Evolutionary conservation across 2,329 filamentous ascomycete genomes (phyloP).

Genomic region (Mollisia scopiformis): DNA sequence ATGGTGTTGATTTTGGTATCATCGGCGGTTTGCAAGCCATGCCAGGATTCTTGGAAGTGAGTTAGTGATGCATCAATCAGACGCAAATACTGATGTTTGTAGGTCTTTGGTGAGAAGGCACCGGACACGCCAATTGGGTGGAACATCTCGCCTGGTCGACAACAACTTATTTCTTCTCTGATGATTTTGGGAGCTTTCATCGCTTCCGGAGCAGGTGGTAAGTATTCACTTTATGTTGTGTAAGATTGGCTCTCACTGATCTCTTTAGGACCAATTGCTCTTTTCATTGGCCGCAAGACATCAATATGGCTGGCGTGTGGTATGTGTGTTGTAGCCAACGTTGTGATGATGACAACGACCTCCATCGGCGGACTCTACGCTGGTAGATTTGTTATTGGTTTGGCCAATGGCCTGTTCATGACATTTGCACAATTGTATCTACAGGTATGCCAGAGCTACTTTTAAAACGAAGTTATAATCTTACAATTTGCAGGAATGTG

Average conservation of each 20-base stretch:
- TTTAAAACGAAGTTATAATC: too few species aligned
- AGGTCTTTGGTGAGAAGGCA: conserved; percentile 49
- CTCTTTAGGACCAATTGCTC: conserved; percentile 26
- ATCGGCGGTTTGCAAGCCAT: conserved; percentile 24
- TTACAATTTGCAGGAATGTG: conserved; percentile 42
- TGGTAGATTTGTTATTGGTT: conserved; percentile 56
- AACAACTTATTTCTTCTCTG: conserved; percentile 55
- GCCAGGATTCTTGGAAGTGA: conserved; percentile 23
- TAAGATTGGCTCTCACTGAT: too few species aligned
- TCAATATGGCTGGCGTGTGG: conserved; percentile 52
- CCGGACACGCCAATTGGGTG: conserved; percentile 29
- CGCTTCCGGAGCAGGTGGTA: conserved; percentile 39
- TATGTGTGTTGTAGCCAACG: conserved; percentile 52
- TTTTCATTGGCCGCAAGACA: conserved; percentile 45
- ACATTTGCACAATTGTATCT: conserved; percentile 36
- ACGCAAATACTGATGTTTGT: conserved; percentile 29
- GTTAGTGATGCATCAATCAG: background rate
- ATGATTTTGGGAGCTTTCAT: conserved; percentile 54
- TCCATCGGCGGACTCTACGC: conserved; percentile 56
- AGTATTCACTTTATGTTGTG: too few species aligned
- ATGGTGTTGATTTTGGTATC: conserved; percentile 25
- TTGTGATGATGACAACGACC: conserved; percentile 60
- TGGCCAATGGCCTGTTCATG: conserved; percentile 41
- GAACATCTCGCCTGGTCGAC: conserved; percentile 46
- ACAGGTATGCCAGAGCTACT: too few species aligned